Evolutionary conservation across 495 filamentous ascomycete genomes (phyloP), one percentile per base, ranked within the genome.

Genomic region (Daldinia vernicosa): DNA sequence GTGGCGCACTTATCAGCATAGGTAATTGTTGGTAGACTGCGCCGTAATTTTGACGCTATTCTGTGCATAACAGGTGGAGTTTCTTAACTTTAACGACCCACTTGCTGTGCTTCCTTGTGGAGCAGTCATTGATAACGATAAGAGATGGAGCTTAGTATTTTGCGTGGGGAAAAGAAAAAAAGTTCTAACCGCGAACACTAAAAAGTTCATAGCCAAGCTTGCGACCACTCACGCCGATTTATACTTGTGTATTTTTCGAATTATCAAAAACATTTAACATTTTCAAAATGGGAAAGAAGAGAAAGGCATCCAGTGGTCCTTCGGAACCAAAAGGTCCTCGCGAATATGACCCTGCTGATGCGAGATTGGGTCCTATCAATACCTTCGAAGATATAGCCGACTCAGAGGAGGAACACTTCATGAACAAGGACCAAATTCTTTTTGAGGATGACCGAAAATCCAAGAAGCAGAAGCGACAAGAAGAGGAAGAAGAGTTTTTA

Each of bases 351-450:
- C 68, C 82, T 28, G 81, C 82, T 14, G 84, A 87, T 47, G 84
- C 83, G 63, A 86, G 87, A 67, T 78, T 90, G 51, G 82, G 80
- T 55, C 76, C 87, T 22, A 85, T 93, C 71, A 84, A 83, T 58
- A 86, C 89, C n/a, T 94, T 90, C 81, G 88, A 92, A 77, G 90
- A 95, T 75, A 90, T 97, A 70, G 93, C 94, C 73, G 90, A 96
- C 75, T 95, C 93, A 1, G 92, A 96, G 74, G 95, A 99, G 80
- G 93, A 95, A 66, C 97, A 97, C 80, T 90, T 92, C 72, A 80
- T 92, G 40, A 88, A 92, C 62, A 87, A 92, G 32, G 95, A 98
- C 78, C 89, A 92, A 71, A 87, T 99, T 59, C 79, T 96, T 72
- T 83, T 99, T 27, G 92, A 95, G 51, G 92, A 95, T 68, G 89